Percentiles rank a stretch among this genome's conserved stretches.
phyloP scores from a whole-genome alignment of 129 eudicot species.

The Kitagawia praeruptora region DNA sequence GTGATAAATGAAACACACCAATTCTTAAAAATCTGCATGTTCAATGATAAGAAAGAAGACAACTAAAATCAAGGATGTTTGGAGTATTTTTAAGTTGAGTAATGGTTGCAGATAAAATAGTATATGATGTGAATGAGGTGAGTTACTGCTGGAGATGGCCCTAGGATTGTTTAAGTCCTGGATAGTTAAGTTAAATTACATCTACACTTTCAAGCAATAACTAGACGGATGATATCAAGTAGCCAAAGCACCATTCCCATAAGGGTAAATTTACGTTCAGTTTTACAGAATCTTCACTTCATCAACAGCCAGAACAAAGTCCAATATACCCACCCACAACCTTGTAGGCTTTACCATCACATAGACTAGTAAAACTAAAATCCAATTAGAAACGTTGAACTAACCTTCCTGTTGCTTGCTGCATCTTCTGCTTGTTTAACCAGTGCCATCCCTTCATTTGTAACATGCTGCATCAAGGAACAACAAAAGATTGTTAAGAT shows the following conservation, averaged over 20 bases:
- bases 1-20: no score
- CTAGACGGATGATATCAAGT: neutral
- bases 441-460: constrained; percentile 85
- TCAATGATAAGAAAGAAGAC: neutral
- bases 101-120: neutral
- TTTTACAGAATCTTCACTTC: neutral
- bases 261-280: neutral
- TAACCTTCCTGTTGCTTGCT: constrained; percentile 82
- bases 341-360: neutral
- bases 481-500: constrained; percentile 10
- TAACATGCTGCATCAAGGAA: constrained; percentile 61
- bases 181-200: neutral
- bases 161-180: neutral
- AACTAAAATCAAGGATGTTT: no score
- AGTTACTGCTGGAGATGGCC: neutral
- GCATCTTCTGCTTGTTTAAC: constrained; percentile 99
- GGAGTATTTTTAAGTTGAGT: no score
- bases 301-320: neutral
- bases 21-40: neutral
- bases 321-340: neutral
- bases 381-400: neutral
- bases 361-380: neutral
- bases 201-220: neutral
- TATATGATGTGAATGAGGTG: neutral
- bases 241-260: neutral